These are phyloP conservation scores for Anthracocystis walkeri DNA, from an alignment of 1,284 basidiomycete genomes.

Conservation along the genomic window DNA sequence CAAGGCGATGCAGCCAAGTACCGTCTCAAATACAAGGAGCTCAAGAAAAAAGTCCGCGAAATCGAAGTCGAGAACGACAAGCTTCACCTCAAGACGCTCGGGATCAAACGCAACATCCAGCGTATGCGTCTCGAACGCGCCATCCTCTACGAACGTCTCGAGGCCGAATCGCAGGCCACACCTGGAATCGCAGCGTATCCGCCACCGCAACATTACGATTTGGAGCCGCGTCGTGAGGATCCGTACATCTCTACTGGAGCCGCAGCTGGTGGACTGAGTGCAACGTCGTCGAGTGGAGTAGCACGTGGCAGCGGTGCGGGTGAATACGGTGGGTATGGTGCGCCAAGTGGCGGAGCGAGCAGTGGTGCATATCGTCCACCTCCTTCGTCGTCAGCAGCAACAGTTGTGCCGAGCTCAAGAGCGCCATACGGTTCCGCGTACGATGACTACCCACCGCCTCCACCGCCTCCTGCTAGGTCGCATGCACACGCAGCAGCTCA, in stretches of 20 bases:
- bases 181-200: constrained; percentile 26
- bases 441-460: constrained; percentile 41
- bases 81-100: constrained; percentile 81
- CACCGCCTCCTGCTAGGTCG: constrained; percentile 17
- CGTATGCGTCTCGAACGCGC: constrained; percentile 88
- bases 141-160: constrained; percentile 64
- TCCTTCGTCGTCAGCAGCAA: background rate
- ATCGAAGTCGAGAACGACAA: constrained; percentile 91
- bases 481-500: constrained; percentile 20
- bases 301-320: background rate
- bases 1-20: constrained; percentile 83
- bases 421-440: constrained; percentile 21
- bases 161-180: constrained; percentile 49
- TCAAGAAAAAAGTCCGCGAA: constrained; percentile 88
- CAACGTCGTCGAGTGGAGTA: constrained; percentile 6
- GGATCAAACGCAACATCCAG: constrained; percentile 86
- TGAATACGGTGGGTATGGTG: constrained; percentile 9
- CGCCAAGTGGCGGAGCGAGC: background rate
- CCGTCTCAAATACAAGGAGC: constrained; percentile 86
- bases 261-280: background rate
- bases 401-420: constrained; percentile 5
- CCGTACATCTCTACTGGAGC: constrained; percentile 6
- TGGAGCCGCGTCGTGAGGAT: constrained; percentile 17
- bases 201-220: constrained; percentile 29
- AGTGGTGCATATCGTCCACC: constrained; percentile 13